Evolutionary conservation across 345 rosid genomes (phyloP).

Genomic region (Rhodamnia rubescens): DNA sequence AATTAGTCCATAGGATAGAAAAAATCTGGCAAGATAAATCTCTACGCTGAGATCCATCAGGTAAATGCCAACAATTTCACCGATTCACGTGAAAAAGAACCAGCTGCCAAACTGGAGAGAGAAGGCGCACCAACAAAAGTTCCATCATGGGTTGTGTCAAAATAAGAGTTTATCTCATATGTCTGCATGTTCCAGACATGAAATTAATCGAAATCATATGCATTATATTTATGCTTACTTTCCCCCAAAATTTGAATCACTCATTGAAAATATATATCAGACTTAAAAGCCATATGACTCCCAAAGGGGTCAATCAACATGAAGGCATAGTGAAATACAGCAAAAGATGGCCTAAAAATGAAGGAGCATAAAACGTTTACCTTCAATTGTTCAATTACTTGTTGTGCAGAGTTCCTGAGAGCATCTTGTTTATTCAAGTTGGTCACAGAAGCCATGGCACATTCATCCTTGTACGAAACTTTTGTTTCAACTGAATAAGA

Average conservation of each 20-base stretch:
- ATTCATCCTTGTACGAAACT: constrained; percentile 24
- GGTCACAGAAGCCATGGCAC: constrained; percentile 24
- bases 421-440: constrained; percentile 54
- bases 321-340: not conserved
- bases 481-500: constrained; percentile 35
- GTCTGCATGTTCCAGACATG: not conserved
- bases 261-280: not conserved
- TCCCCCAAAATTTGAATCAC: not conserved
- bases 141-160: not conserved
- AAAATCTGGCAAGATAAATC: not conserved
- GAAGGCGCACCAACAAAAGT: not conserved
- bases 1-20: not conserved
- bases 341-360: not conserved
- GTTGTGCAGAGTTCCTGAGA: constrained; percentile 40
- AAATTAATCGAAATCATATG: not conserved
- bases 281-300: not conserved
- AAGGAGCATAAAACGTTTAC: constrained; percentile 14
- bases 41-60: not conserved
- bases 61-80: not conserved
- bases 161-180: not conserved
- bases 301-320: not conserved
- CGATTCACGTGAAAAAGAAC: not conserved
- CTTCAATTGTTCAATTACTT: constrained; percentile 41
- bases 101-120: not conserved
- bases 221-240: not conserved